Percentiles rank a stretch among this genome's conserved stretches.
Conservation (phyloP, 1,284 basidiomycete species). For the Sporisorium sorghi region DNA sequence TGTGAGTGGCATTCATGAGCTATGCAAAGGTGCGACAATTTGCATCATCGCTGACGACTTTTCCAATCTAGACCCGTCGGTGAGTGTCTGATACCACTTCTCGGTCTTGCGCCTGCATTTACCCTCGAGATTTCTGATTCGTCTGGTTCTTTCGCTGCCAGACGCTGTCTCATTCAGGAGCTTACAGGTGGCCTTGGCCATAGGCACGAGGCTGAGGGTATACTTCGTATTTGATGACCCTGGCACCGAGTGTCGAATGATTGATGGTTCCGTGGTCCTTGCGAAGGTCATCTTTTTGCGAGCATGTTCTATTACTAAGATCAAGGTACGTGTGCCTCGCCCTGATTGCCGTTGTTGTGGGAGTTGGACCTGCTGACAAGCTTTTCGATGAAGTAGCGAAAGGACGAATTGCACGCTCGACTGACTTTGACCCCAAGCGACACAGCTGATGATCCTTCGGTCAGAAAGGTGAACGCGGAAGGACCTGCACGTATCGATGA, state of each 20-base stretch:
- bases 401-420: conserved; percentile 1
- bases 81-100: conserved; percentile 3
- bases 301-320: conserved; percentile 16
- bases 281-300: conserved; percentile 15
- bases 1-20: conserved; percentile 15
- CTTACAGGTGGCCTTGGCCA: conserved; percentile 2
- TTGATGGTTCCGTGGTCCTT: conserved; percentile 12
- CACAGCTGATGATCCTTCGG: background rate
- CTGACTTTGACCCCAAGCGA: conserved; percentile 4
- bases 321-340: conserved; percentile 12
- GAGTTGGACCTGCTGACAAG: background rate
- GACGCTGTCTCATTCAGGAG: background rate
- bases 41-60: background rate
- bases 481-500: background rate
- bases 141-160: background rate
- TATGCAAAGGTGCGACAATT: background rate
- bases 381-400: background rate
- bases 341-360: background rate
- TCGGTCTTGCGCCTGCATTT: background rate
- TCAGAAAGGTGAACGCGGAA: too few relatives aligned
- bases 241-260: conserved; percentile 10
- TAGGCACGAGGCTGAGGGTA: conserved; percentile 6
- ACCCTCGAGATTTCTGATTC: background rate
- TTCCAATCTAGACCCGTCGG: conserved; percentile 13
- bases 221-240: conserved; percentile 5